Base-by-base conservation (phyloP, 805 yeast species). In the Komagataella ulmi region DNA sequence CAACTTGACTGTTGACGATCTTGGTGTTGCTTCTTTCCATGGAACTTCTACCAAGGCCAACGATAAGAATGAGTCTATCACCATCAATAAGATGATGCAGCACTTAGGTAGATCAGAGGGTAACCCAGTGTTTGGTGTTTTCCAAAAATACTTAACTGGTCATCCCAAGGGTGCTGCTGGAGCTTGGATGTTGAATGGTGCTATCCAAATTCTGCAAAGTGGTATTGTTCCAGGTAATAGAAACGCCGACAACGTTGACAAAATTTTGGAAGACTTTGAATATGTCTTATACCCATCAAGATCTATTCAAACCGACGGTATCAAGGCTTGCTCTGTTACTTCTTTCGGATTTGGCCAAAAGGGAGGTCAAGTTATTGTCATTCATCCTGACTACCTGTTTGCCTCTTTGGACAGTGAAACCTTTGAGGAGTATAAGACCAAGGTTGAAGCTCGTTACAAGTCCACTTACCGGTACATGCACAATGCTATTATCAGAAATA, bases 141-240 rank as follows among this genome's bases (percentile, higher is more conserved):
- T 95, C 96, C 99, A 93, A 74, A 93, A 93, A 73, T 93, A 79
- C 81, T 80, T 93, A 65, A 93, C 99, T 62, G 99, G 99, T 73
- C 99, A 93, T 77, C 99, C 99, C 63, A 93, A 93, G 86, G 99
- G 99, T 80, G 99, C 99, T 62, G 99, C 99, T 53, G 99, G 97
- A 79, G 98, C 99, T 54, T 93, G 99, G 99, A 93, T 93, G 99
- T 74, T 93, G 79, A 95, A 93, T 71, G 99, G 99, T 72, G 96
- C 88, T 53, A 74, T 93, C 59, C 99, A 93, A 76, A 83, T 90
- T 59, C 76, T 93, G 68, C 85, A 88, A 74, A 69, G 86, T 62
- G 98, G 99, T 71, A 64, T 90, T 62, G 96, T 93, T 60, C 99
- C 99, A 60, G 99, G 99, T 69, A 93, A 93, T 79, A 82, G 97